Percentiles rank a stretch among this genome's conserved stretches.
Conservation (phyloP, 768 basidiomycete genomes). For the Imleria badia region DNA sequence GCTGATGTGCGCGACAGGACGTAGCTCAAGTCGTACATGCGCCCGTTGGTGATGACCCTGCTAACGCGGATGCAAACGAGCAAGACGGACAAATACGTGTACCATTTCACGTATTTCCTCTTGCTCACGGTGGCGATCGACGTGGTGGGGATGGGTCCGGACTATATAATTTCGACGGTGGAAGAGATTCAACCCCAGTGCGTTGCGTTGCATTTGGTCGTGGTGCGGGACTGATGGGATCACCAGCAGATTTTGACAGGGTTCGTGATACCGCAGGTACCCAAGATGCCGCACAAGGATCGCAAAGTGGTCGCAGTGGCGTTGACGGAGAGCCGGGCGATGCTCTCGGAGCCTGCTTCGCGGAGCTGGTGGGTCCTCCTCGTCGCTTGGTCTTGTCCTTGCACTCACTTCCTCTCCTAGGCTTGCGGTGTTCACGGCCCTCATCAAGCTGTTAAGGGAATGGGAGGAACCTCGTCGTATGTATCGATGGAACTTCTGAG, state of each 20-base stretch:
- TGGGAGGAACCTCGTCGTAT: too few species aligned
- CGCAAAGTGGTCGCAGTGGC: slow-evolving; percentile 82
- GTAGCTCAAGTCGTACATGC: slow-evolving; percentile 70
- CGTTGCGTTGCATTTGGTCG: not conserved
- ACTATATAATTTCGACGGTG: slow-evolving; percentile 72
- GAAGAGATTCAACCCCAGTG: slow-evolving; percentile 87
- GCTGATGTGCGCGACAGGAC: slow-evolving; percentile 47
- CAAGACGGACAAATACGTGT: slow-evolving; percentile 87
- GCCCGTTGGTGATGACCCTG: slow-evolving; percentile 71
- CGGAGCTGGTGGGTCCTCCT: slow-evolving; percentile 58
- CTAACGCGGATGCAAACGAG: slow-evolving; percentile 83
- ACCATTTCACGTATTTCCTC: slow-evolving; percentile 79
- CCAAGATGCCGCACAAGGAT: slow-evolving; percentile 79
- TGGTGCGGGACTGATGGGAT: not conserved
- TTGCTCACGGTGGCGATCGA: slow-evolving; percentile 74
- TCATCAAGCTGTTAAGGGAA: slow-evolving; percentile 78
- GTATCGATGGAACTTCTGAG: slow-evolving; percentile 23
- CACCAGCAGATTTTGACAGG: slow-evolving; percentile 67
- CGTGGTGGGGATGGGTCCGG: slow-evolving; percentile 70
- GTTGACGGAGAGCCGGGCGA: slow-evolving; percentile 69
- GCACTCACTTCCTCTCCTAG: slow-evolving; percentile 36
- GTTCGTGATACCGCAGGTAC: slow-evolving; percentile 77
- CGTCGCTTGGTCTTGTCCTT: not conserved
- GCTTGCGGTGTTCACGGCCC: slow-evolving; percentile 65
- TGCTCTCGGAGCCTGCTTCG: slow-evolving; percentile 64